Evolutionary conservation across 2,329 filamentous ascomycete genomes (phyloP).

Genomic region (Fusarium mundagurra): DNA sequence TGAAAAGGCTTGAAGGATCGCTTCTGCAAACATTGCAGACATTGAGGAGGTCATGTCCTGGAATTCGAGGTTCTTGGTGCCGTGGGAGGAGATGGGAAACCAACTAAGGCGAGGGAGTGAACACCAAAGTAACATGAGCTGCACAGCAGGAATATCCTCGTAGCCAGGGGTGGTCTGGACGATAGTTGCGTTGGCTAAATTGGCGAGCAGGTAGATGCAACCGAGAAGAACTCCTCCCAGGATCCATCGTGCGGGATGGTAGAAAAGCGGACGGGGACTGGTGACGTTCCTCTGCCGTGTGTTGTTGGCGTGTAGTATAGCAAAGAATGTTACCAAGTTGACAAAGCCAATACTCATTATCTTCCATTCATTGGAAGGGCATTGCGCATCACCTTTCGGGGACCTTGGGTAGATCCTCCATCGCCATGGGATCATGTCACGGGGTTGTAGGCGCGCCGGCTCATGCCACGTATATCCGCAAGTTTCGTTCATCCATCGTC

Average conservation of each 20-base stretch:
- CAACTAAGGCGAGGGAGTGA: slow-evolving; percentile 15
- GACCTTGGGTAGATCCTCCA: neutral
- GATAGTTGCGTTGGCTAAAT: neutral
- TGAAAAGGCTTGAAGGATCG: neutral
- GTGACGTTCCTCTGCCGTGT: accelerated
- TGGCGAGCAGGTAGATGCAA: neutral
- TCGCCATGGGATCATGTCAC: slow-evolving; percentile 28
- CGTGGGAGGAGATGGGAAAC: neutral
- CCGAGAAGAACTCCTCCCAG: neutral
- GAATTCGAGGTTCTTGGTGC: neutral
- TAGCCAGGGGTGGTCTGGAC: slow-evolving; percentile 5
- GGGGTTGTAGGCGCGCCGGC: neutral
- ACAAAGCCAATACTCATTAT: neutral
- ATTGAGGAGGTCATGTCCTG: neutral
- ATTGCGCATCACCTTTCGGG: neutral
- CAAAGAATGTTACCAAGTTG: neutral
- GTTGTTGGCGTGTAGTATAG: neutral
- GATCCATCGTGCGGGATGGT: neutral
- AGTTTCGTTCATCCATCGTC: slow-evolving; percentile 20
- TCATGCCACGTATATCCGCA: slow-evolving; percentile 15
- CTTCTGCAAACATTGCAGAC: neutral
- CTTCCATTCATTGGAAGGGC: neutral
- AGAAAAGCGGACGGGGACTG: neutral
- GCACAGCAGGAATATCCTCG: neutral
- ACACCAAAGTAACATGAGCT: slow-evolving; percentile 10